Conservation (phyloP, 176 grass and related monocot genomes). For the Secale cereale region DNA sequence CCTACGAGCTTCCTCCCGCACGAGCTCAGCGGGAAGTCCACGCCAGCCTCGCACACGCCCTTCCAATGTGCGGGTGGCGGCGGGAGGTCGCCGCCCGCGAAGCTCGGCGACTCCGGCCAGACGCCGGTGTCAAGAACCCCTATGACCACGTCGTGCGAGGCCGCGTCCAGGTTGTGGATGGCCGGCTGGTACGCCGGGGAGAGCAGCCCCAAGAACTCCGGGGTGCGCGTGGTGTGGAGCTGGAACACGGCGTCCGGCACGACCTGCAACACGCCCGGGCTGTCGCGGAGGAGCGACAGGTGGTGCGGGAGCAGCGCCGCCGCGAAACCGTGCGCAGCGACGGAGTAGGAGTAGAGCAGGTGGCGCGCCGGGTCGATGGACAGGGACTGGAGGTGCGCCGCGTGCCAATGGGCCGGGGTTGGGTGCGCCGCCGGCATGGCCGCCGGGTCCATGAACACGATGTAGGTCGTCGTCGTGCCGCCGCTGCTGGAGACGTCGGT, state of each 20-base stretch:
- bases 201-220: conserved; percentile 73
- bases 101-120: conserved; percentile 85
- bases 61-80: conserved; percentile 66
- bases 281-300: conserved; percentile 51
- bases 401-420: conserved; percentile 59
- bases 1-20: conserved; percentile 88
- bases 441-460: conserved; percentile 91
- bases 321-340: conserved; percentile 67
- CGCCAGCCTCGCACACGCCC: conserved; percentile 78
- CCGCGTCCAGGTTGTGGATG: conserved; percentile 44
- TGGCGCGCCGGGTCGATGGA: conserved; percentile 57
- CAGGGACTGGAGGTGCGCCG: conserved; percentile 69
- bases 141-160: conserved; percentile 73
- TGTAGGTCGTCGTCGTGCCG: conserved; percentile 53
- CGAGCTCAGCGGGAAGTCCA: conserved; percentile 61
- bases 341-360: conserved; percentile 87
- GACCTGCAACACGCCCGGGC: conserved; percentile 66
- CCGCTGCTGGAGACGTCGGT: background rate
- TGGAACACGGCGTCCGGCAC: conserved; percentile 54
- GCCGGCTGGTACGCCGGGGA: conserved; percentile 43
- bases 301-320: conserved; percentile 57
- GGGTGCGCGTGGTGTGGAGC: conserved; percentile 82
- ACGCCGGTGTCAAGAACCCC: conserved; percentile 92
- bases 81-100: conserved; percentile 41
- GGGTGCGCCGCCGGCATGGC: conserved; percentile 51